Conservation (phyloP, 441 rosid genomes). For the Dalechampia spathulata region DNA sequence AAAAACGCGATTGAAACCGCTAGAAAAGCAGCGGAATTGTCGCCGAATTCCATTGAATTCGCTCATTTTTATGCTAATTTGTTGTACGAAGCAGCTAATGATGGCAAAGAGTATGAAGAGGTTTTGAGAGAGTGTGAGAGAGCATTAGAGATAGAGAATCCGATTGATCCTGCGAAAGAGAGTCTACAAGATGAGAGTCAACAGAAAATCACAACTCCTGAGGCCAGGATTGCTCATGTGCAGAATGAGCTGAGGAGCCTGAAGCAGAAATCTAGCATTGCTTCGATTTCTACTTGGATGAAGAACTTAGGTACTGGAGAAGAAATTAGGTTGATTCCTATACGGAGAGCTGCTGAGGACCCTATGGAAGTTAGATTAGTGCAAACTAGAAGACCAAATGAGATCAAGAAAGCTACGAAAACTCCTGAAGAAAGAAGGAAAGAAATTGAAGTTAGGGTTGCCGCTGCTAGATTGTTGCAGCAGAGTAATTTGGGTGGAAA, state of each 20-base stretch:
- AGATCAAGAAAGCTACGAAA: constrained; percentile 88
- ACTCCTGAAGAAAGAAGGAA: constrained; percentile 84
- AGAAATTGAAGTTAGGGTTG: constrained; percentile 94
- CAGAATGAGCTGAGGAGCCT: constrained; percentile 65
- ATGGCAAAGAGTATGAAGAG: constrained; percentile 74
- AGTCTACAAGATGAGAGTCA: constrained; percentile 80
- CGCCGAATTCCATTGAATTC: constrained; percentile 75
- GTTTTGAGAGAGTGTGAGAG: constrained; percentile 77
- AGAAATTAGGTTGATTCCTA: constrained; percentile 68
- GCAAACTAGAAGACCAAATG: constrained; percentile 76
- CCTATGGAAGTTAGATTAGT: constrained; percentile 77
- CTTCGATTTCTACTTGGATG: constrained; percentile 77
- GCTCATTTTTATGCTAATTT: constrained; percentile 77
- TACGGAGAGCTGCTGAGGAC: constrained; percentile 62
- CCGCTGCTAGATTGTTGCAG: constrained; percentile 84
- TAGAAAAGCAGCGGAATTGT: constrained; percentile 56
- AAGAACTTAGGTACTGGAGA: constrained; percentile 72
- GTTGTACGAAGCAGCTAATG: constrained; percentile 70
- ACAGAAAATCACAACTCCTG: constrained; percentile 59
- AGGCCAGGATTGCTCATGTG: constrained; percentile 69
- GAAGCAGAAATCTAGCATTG: constrained; percentile 63
- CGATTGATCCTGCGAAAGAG: constrained; percentile 87
- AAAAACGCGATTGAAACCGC: constrained; percentile 72
- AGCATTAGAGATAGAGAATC: constrained; percentile 60
- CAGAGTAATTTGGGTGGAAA: constrained; percentile 34